phyloP scores from a whole-genome alignment of 768 basidiomycete species.

The Amanita fuliginea region DNA sequence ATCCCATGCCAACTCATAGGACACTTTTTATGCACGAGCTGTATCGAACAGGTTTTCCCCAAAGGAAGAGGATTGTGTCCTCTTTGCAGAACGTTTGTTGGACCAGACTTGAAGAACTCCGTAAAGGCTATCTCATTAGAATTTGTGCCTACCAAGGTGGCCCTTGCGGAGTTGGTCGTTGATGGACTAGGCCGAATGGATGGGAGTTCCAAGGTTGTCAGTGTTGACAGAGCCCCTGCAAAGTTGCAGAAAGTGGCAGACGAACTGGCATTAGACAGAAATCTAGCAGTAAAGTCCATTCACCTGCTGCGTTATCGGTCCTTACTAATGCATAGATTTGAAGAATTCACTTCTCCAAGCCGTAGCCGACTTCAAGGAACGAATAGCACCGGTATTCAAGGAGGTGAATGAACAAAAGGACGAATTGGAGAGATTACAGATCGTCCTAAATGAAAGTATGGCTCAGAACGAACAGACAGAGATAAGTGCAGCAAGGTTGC shows the following conservation, averaged over 20 bases:
- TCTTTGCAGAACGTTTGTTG: neutral
- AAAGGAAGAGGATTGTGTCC: neutral
- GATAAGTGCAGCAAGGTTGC: constrained; percentile 11
- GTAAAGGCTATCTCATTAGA: neutral
- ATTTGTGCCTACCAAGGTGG: neutral
- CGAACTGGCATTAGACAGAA: constrained; percentile 13
- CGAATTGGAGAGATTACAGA: constrained; percentile 16
- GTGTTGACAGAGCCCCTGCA: constrained; percentile 23
- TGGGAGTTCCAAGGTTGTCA: constrained; percentile 19
- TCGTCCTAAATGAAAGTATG: constrained; percentile 9
- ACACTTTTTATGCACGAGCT: neutral
- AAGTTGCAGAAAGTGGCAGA: constrained; percentile 22
- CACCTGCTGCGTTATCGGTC: neutral
- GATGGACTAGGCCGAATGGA: constrained; percentile 18
- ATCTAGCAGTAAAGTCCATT: constrained; percentile 14
- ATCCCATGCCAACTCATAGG: neutral
- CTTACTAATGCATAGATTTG: neutral
- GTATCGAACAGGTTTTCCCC: neutral
- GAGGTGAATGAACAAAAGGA: constrained; percentile 17
- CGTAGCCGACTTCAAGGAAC: constrained; percentile 27
- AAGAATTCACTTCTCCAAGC: constrained; percentile 24
- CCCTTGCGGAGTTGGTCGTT: constrained; percentile 1
- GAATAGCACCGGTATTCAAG: constrained; percentile 28
- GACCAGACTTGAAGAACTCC: neutral
- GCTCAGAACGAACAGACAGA: constrained; percentile 9